These are phyloP conservation scores for Penicillium sp. DNA, from an alignment of 2,329 filamentous ascomycete species.

Conservation along the genomic window DNA sequence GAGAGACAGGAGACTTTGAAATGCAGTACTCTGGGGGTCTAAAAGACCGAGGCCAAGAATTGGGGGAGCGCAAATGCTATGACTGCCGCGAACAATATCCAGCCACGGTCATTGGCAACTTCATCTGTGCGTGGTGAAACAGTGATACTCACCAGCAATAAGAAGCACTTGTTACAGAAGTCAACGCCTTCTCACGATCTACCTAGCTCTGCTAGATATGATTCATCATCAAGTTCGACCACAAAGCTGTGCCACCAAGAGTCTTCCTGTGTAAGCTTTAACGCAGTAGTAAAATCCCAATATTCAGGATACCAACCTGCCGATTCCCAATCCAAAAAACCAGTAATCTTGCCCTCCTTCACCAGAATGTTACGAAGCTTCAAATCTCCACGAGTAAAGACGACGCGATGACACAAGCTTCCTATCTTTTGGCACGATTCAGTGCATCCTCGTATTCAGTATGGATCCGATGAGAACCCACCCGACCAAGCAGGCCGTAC, in stretches of 20 bases:
- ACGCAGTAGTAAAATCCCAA: slow-evolving; percentile 17
- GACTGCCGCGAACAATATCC: slow-evolving; percentile 17
- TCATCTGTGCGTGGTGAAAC: neutral
- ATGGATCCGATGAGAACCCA: slow-evolving; percentile 23
- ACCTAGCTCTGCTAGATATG: slow-evolving; percentile 19
- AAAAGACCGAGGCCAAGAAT: slow-evolving; percentile 19
- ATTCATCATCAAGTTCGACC: slow-evolving; percentile 13
- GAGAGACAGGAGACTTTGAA: slow-evolving; percentile 1
- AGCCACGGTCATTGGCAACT: slow-evolving; percentile 17
- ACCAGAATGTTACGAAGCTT: slow-evolving; percentile 20
- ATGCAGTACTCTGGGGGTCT: slow-evolving; percentile 3
- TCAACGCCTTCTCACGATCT: slow-evolving; percentile 19
- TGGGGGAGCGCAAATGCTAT: slow-evolving; percentile 21
- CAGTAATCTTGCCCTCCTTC: slow-evolving; percentile 17
- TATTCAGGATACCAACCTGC: slow-evolving; percentile 5
- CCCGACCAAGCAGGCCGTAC: slow-evolving; percentile 24
- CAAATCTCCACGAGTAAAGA: slow-evolving; percentile 26
- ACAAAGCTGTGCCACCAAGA: slow-evolving; percentile 24
- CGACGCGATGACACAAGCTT: slow-evolving; percentile 21
- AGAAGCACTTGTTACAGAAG: slow-evolving; percentile 15
- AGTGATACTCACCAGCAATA: slow-evolving; percentile 16
- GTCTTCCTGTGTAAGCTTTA: slow-evolving; percentile 12
- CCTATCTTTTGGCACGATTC: slow-evolving; percentile 20
- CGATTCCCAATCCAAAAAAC: slow-evolving; percentile 24
- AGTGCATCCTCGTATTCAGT: slow-evolving; percentile 26